Evolutionary conservation across 2,329 filamentous ascomycete genomes (phyloP).

Genomic region (Monosporascus sp.): DNA sequence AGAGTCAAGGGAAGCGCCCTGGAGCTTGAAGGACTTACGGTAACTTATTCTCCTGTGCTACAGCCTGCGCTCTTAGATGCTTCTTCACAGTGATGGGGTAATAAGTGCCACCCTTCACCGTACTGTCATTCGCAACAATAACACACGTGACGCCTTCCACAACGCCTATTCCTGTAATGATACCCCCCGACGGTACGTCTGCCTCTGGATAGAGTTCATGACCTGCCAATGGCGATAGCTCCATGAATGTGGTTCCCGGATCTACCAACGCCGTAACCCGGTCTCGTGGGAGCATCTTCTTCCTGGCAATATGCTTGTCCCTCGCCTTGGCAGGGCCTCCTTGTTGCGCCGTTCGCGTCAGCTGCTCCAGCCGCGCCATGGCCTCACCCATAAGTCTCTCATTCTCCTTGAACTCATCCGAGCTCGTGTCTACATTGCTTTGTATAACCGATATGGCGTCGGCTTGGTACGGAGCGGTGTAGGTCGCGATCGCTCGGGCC

Average conservation of each 20-base stretch:
- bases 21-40: constrained; percentile 40
- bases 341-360: constrained; percentile 66
- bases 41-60: constrained; percentile 79
- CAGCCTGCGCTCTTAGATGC: constrained; percentile 84
- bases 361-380: constrained; percentile 58
- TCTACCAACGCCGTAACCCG: constrained; percentile 83
- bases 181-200: constrained; percentile 82
- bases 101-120: constrained; percentile 95
- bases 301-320: constrained; percentile 79
- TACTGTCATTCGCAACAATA: constrained; percentile 93
- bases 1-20: not conserved
- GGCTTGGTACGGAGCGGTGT: constrained; percentile 76
- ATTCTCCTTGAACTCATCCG: constrained; percentile 78
- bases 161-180: constrained; percentile 86
- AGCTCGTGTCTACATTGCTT: constrained; percentile 69
- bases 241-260: constrained; percentile 82
- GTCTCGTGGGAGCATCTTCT: constrained; percentile 93
- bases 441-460: constrained; percentile 76
- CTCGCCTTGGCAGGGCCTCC: constrained; percentile 78
- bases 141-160: constrained; percentile 89
- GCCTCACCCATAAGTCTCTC: constrained; percentile 69
- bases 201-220: constrained; percentile 81
- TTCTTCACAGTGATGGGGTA: constrained; percentile 98
- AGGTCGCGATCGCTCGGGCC: constrained; percentile 56
- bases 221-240: constrained; percentile 88